These are phyloP conservation scores for Solanum gandarillasii DNA, from an alignment of 257 asterid genomes.

Conservation along the genomic window DNA sequence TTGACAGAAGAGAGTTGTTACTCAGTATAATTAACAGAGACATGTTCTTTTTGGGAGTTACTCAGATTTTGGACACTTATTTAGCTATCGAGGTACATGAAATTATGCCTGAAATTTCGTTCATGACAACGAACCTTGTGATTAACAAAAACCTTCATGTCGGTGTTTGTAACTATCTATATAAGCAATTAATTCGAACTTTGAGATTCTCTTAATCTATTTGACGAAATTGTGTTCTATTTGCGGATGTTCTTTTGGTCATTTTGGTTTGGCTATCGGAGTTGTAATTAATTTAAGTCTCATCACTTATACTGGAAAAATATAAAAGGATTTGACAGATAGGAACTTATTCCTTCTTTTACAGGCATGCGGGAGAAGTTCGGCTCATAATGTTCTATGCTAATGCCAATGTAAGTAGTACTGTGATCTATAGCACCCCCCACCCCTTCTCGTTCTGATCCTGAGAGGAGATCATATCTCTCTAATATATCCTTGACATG, in stretches of 20 bases:
- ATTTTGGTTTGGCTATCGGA: not conserved
- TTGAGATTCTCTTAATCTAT: not conserved
- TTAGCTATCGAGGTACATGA: not conserved
- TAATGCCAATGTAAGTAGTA: conserved; percentile 45
- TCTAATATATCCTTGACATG: not conserved
- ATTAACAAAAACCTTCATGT: not conserved
- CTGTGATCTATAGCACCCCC: not conserved
- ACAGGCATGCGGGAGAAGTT: conserved; percentile 86
- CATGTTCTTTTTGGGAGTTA: not conserved
- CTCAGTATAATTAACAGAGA: not conserved
- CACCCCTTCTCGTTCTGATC: not conserved
- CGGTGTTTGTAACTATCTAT: not conserved
- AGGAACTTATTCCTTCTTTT: not conserved
- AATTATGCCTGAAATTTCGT: not conserved
- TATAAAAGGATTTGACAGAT: not conserved
- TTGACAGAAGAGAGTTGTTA: not conserved
- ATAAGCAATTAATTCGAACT: not conserved
- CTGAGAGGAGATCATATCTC: not conserved
- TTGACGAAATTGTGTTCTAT: not conserved
- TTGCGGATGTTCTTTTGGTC: not conserved
- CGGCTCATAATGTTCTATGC: conserved; percentile 78
- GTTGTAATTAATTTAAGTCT: not conserved
- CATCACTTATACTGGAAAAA: not conserved
- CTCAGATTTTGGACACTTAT: not conserved
- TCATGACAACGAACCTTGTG: not conserved